A percentile compares a stretch with the other conserved stretches of the same genome.
These are phyloP conservation scores for Pleurotus tuoliensis DNA, from an alignment of 768 basidiomycete species.

Conservation along the genomic window DNA sequence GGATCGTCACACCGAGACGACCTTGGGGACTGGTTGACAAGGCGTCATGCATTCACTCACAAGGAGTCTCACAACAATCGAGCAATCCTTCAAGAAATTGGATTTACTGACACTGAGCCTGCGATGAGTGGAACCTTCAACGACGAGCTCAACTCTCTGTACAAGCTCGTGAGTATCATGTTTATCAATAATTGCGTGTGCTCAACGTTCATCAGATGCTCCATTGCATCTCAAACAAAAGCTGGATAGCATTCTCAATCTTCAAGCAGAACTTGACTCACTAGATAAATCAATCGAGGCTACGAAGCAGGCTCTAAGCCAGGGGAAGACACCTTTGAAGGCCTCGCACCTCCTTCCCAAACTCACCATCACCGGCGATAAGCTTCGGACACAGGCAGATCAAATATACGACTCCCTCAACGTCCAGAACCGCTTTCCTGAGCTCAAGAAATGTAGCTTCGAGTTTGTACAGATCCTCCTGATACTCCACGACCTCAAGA, in stretches of 20 bases:
- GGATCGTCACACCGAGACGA: conserved; percentile 20
- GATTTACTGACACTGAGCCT: conserved; percentile 12
- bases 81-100: too few relatives aligned
- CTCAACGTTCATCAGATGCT: conserved; percentile 15
- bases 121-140: conserved; percentile 29
- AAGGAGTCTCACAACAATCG: conserved; percentile 3
- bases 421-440: conserved; percentile 26
- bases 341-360: conserved; percentile 13
- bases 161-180: conserved; percentile 20
- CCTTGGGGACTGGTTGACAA: conserved; percentile 29
- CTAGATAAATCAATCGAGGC: conserved; percentile 20
- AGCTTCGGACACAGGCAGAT: conserved; percentile 21
- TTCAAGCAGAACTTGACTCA: conserved; percentile 22
- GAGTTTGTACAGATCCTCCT: conserved; percentile 26
- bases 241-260: conserved; percentile 22
- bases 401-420: conserved; percentile 30
- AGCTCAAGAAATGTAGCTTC: conserved; percentile 20
- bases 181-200: not conserved
- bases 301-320: conserved; percentile 8
- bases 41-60: conserved; percentile 13
- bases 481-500: conserved; percentile 33
- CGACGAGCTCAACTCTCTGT: conserved; percentile 24
- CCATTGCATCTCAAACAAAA: conserved; percentile 27
- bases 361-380: conserved; percentile 17
- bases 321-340: not conserved